Conservation (phyloP, 2,329 filamentous ascomycete species). For the Colletotrichum sp. region DNA sequence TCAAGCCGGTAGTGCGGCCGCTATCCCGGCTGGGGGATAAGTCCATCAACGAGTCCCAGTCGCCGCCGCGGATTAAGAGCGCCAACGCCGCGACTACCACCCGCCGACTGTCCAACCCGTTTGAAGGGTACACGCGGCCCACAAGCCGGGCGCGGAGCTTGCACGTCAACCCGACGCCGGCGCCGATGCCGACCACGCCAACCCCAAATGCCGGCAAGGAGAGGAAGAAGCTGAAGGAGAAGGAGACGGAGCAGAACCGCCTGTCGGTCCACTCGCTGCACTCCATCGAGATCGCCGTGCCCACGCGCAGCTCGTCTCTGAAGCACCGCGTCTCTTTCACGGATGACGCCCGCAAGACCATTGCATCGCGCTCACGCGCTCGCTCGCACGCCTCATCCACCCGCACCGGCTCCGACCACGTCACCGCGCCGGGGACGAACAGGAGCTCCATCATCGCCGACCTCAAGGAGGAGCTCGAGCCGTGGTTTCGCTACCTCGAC, state of each 20-base stretch:
- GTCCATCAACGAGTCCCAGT: slow-evolving; percentile 17
- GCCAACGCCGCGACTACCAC: slow-evolving; percentile 13
- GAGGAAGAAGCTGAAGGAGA: not conserved
- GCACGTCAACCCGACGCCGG: not conserved
- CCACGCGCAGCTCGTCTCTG: slow-evolving; percentile 18
- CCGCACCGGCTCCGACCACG: not conserved
- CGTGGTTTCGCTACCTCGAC: slow-evolving; percentile 23
- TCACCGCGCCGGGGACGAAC: not conserved
- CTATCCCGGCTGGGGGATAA: slow-evolving; percentile 12
- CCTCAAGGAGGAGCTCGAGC: slow-evolving; percentile 23
- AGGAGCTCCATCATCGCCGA: slow-evolving; percentile 13
- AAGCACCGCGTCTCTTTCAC: slow-evolving; percentile 15
- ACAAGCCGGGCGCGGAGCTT: slow-evolving; percentile 19
- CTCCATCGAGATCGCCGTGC: slow-evolving; percentile 15
- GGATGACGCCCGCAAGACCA: slow-evolving; percentile 10
- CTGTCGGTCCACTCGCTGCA: slow-evolving; percentile 3
- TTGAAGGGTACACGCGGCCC: slow-evolving; percentile 16
- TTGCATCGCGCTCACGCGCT: not conserved
- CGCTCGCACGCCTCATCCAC: not conserved
- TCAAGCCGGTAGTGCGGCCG: slow-evolving; percentile 16
- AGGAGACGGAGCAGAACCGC: not conserved
- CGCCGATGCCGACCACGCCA: not conserved
- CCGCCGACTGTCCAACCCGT: slow-evolving; percentile 12
- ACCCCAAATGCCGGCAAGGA: not conserved
- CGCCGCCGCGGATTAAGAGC: slow-evolving; percentile 14